A percentile compares a stretch with the other conserved stretches of the same genome.
phyloP scores from a whole-genome alignment of 2,329 filamentous ascomycete genomes.

The Biscogniauxia marginata region DNA sequence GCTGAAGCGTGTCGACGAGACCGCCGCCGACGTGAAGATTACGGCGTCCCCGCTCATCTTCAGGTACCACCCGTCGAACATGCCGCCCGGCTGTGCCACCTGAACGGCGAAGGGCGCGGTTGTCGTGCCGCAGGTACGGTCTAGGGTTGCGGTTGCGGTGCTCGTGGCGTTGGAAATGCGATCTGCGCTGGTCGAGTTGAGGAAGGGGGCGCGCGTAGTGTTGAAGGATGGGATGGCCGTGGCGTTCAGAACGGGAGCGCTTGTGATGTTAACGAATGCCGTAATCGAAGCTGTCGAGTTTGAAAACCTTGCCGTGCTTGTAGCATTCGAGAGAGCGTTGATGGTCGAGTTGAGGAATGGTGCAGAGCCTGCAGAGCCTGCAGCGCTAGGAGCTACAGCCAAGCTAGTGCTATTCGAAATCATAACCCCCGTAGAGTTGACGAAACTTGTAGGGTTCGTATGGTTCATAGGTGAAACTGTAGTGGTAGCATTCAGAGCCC shows the following conservation, averaged over 20 bases:
- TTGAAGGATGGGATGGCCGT: background rate
- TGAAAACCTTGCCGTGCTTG: background rate
- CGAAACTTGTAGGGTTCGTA: slow-evolving; percentile 1
- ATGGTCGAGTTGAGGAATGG: slow-evolving; percentile 4
- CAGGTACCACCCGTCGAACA: slow-evolving; percentile 32
- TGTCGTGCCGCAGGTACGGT: slow-evolving; percentile 26
- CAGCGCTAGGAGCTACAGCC: too few species aligned
- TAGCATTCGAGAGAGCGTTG: background rate
- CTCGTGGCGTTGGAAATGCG: slow-evolving; percentile 8
- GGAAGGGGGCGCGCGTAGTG: slow-evolving; percentile 3
- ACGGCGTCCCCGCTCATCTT: slow-evolving; percentile 26
- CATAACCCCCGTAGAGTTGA: background rate
- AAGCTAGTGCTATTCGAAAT: background rate
- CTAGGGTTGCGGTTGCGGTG: slow-evolving; percentile 13
- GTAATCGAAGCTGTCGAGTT: background rate
- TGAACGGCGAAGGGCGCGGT: slow-evolving; percentile 26
- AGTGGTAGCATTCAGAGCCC: slow-evolving; percentile 8
- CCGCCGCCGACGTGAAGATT: slow-evolving; percentile 25
- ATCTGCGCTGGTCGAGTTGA: slow-evolving; percentile 8
- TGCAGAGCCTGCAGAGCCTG: slow-evolving; percentile 1
- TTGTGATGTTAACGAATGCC: background rate
- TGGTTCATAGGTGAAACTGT: background rate
- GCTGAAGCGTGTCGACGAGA: slow-evolving; percentile 25
- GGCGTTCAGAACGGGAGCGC: background rate
- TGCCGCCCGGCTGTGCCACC: slow-evolving; percentile 27